Base-by-base conservation (phyloP, 257 asterid genomes). In the Anisodus acutangulus region DNA sequence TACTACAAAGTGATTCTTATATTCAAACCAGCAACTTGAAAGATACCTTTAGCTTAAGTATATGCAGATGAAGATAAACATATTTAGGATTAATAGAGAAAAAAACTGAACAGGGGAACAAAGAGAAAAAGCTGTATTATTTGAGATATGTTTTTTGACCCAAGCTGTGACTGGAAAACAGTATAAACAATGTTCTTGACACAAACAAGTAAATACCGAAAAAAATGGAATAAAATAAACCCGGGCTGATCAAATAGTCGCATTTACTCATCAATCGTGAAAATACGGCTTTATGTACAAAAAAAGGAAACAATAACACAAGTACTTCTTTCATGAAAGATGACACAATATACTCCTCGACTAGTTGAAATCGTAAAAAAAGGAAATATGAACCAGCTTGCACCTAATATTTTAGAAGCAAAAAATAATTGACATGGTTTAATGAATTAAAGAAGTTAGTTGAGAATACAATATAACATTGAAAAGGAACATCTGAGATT, bases 101-200 rank as follows among this genome's bases (percentile, higher is more conserved):
- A 71, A 55, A 43, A 45, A n/a, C 58, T 49, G 62, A 41, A 49
- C 41, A 19, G 9, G 60, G 41, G 19, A 49, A 51, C 11, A 74
- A 74, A 49, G 7, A 45, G 17, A 45, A 9, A 47, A 51, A 72
- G 60, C 80, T 74, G 31, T 49, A 22, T 74, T 22, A 22, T 74
- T 74, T 74, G 62, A 74, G 62, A 49, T 72, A 22, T 11, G 80
- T 12, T 47, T 47, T 31, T 13, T 74, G 80, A 26, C 80, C 80
- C 43, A 49, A 22, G n/a, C 6, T 19, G 60, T 19, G 79, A 54
- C 58, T 45, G 43, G 45, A 49, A 51, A 49, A 47, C 19, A 49
- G 59, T 74, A 10, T 5, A 62, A 9, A 19, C 68, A 63, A 11
- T 74, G 60, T 74, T 47, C 43, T 49, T 49, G 62, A 49, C 59